These are phyloP conservation scores for Zarea fungicola DNA, from an alignment of 2,329 filamentous ascomycete species.

Conservation along the genomic window DNA sequence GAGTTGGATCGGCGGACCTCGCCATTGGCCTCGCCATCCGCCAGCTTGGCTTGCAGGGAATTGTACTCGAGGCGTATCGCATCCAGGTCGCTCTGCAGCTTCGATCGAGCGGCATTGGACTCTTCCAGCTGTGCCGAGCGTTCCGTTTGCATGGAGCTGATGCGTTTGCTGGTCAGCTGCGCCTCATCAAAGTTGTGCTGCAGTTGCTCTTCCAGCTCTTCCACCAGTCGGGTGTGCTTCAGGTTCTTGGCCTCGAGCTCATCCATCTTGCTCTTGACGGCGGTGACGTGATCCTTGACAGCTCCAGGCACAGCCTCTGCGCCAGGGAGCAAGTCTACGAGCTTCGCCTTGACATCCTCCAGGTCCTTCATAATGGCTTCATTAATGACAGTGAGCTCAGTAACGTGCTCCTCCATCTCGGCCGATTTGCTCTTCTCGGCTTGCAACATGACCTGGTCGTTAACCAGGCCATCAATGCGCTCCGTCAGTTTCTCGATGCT, in stretches of 20 bases:
- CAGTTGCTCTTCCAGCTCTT: slow-evolving; percentile 95
- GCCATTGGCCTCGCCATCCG: slow-evolving; percentile 39
- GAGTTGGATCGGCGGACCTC: slow-evolving; percentile 56
- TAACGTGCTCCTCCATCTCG: slow-evolving; percentile 51
- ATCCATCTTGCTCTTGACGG: slow-evolving; percentile 60
- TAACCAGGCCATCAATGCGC: slow-evolving; percentile 52
- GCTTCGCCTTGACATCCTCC: slow-evolving; percentile 51
- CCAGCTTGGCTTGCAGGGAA: slow-evolving; percentile 51
- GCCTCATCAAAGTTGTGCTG: slow-evolving; percentile 94
- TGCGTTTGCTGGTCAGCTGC: slow-evolving; percentile 74
- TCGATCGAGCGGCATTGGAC: slow-evolving; percentile 58
- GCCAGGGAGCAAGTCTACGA: slow-evolving; percentile 46
- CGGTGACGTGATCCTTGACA: slow-evolving; percentile 51
- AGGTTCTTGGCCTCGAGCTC: slow-evolving; percentile 67
- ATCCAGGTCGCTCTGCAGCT: slow-evolving; percentile 65
- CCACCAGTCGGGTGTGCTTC: slow-evolving; percentile 86
- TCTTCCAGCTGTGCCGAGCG: slow-evolving; percentile 74
- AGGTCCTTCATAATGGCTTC: slow-evolving; percentile 57
- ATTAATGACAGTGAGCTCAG: slow-evolving; percentile 53
- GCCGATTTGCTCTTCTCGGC: slow-evolving; percentile 54
- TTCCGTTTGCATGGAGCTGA: slow-evolving; percentile 76
- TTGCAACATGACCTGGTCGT: slow-evolving; percentile 54
- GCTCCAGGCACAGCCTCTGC: slow-evolving; percentile 43
- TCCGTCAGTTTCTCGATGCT: slow-evolving; percentile 64
- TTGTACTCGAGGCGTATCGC: slow-evolving; percentile 61